Evolutionary conservation across 768 basidiomycete species (phyloP), one percentile per base, ranked within the genome.

Genomic region (Tylopilus cervinicoccineus): DNA sequence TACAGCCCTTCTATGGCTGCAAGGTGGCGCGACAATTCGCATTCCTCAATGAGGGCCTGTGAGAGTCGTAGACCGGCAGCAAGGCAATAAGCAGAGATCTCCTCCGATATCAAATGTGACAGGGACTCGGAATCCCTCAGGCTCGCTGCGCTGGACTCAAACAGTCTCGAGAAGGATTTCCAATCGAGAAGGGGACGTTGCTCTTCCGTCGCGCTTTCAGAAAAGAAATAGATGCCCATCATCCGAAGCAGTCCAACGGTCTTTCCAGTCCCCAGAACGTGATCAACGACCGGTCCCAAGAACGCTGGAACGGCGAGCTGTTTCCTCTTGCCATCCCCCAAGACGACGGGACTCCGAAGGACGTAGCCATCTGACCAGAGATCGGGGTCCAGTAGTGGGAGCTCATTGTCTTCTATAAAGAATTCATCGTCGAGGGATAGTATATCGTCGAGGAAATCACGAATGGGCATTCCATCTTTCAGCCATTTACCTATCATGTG

Each of bases 281-380:
- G 71, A 22, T 73, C 72, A 8, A 84, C 81, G 13, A 83, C 73
- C 38, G 77, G 78, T 27, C 74, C 70, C 58, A 93, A 66, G 62
- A 90, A 87, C 34, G 68, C 61, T 2, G 90, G 87, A 28, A 81
- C 54, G 65, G 48, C 64, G 43, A 50, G 56, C 50, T 65, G 59
- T 39, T 61, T 57, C 46, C 46, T 58, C 50, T 51, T 39, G 48
- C 60, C 45, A 1, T 62, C 65, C 32, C 59, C 64, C 27, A 63
- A 55, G 4, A 66, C 62, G 16, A 48, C 46, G 1, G 67, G 68
- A 39, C 76, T 76, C 32, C 82, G 68, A 51, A 89, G 62, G 3
- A 70, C 69, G 64, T 84, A 90, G 0, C 84, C 86, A 34, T 87
- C 81, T 26, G 75, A 70, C 89, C 89, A 93, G 59, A 89, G 89